Conservation (phyloP, 345 rosid species). For the Syzygium oleosum region DNA sequence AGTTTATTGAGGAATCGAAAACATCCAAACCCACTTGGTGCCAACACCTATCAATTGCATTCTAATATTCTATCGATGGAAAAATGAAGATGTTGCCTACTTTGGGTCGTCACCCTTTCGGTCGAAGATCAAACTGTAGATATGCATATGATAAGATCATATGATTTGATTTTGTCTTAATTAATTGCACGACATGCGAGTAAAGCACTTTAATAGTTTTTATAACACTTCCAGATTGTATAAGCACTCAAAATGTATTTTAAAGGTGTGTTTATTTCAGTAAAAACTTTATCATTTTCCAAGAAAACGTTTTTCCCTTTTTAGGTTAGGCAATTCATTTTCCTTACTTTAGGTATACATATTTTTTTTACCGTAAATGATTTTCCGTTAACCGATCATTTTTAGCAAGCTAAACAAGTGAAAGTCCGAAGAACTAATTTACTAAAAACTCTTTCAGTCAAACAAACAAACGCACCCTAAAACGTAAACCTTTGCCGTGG, state of each 20-base stretch:
- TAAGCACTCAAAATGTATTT: neutral
- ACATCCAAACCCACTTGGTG: neutral
- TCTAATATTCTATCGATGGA: neutral
- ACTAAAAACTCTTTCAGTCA: neutral
- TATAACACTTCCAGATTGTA: neutral
- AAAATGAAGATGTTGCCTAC: neutral
- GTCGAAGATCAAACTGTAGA: neutral
- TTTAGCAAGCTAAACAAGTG: rapidly evolving
- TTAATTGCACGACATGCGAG: neutral
- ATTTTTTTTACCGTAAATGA: neutral
- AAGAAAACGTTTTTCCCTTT: neutral
- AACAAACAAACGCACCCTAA: neutral
- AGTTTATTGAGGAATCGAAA: neutral
- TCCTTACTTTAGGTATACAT: neutral
- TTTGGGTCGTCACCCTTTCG: neutral
- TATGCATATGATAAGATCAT: neutral
- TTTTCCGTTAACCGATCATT: rapidly evolving
- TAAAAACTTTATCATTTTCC: neutral
- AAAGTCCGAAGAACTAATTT: neutral
- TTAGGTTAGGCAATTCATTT: neutral
- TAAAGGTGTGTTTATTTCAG: neutral
- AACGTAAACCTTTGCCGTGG: neutral
- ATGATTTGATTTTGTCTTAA: neutral
- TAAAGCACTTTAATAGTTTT: neutral
- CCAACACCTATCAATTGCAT: neutral